Percentiles rank a stretch among this genome's conserved stretches.
Conservation (phyloP, 257 asterid species). For the Anisodus tanguticus region DNA sequence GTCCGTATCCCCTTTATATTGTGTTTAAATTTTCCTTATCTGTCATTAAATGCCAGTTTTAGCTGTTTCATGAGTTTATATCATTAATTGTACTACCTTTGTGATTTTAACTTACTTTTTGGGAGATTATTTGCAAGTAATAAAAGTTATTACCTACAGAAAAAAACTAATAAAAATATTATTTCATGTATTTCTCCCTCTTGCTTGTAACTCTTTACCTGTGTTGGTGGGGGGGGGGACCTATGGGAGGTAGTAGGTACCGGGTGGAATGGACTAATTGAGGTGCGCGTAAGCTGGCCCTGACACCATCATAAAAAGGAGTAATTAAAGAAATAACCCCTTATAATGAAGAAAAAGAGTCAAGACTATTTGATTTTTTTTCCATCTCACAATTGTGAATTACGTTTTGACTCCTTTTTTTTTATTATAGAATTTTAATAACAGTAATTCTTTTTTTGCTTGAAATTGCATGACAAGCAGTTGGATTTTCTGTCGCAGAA, state of each 20-base stretch:
- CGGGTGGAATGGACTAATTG: not conserved
- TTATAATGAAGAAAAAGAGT: not conserved
- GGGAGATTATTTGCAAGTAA: not conserved
- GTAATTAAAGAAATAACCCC: not conserved
- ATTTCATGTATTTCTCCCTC: not conserved
- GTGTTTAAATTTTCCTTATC: not conserved
- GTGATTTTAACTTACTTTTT: no score
- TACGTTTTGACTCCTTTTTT: not conserved
- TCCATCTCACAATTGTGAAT: not conserved
- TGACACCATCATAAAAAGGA: not conserved
- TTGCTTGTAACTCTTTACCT: not conserved
- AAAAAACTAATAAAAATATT: no score
- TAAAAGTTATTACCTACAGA: not conserved
- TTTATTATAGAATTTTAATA: not conserved
- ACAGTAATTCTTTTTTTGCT: not conserved
- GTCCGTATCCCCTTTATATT: not conserved
- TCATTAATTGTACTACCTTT: not conserved
- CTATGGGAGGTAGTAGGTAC: not conserved
- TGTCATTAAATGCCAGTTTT: not conserved
- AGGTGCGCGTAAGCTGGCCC: not conserved
- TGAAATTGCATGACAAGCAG: not conserved
- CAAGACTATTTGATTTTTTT: not conserved
- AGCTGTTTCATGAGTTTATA: no score
- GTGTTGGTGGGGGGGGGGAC: not conserved
- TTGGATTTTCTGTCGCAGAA: not conserved